Conservation (phyloP, 1,139 yeast genomes). For the Taphrina wiesneri region DNA sequence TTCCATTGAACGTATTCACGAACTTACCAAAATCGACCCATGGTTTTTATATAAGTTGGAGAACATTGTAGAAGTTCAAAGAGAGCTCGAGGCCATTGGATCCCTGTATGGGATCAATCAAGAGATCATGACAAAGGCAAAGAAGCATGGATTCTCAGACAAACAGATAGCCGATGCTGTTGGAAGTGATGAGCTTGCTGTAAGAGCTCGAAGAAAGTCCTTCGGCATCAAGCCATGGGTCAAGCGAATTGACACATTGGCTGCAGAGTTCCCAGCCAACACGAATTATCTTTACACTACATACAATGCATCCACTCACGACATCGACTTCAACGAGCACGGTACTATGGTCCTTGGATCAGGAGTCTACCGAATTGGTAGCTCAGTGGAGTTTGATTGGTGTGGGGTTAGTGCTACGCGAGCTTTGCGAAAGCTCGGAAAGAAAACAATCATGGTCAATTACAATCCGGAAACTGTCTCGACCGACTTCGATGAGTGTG, state of each 20-base stretch:
- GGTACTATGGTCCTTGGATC: slow-evolving; percentile 96
- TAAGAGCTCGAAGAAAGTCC: slow-evolving; percentile 74
- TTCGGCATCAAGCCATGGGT: slow-evolving; percentile 87
- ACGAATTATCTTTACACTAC: slow-evolving; percentile 96
- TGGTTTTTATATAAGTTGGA: slow-evolving; percentile 92
- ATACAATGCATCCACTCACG: slow-evolving; percentile 85
- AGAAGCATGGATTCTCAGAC: slow-evolving; percentile 93
- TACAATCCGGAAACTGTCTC: slow-evolving; percentile 98
- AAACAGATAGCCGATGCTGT: slow-evolving; percentile 82
- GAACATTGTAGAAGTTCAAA: slow-evolving; percentile 88
- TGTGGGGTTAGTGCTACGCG: slow-evolving; percentile 98
- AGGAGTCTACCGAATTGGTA: slow-evolving; percentile 97
- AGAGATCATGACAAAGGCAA: slow-evolving; percentile 74
- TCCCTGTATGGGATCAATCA: slow-evolving; percentile 60
- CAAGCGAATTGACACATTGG: slow-evolving; percentile 93
- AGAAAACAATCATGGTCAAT: slow-evolving; percentile 92
- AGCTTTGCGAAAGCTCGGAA: slow-evolving; percentile 82
- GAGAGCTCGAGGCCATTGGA: slow-evolving; percentile 67
- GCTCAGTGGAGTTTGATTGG: slow-evolving; percentile 99
- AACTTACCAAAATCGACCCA: slow-evolving; percentile 84
- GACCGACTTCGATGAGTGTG: slow-evolving; percentile 97
- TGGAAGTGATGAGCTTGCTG: slow-evolving; percentile 69
- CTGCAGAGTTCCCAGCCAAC: slow-evolving; percentile 98
- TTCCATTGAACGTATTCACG: slow-evolving; percentile 87
- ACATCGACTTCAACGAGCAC: slow-evolving; percentile 79